Conservation (phyloP, 345 rosid species). For the Pistacia integerrima region DNA sequence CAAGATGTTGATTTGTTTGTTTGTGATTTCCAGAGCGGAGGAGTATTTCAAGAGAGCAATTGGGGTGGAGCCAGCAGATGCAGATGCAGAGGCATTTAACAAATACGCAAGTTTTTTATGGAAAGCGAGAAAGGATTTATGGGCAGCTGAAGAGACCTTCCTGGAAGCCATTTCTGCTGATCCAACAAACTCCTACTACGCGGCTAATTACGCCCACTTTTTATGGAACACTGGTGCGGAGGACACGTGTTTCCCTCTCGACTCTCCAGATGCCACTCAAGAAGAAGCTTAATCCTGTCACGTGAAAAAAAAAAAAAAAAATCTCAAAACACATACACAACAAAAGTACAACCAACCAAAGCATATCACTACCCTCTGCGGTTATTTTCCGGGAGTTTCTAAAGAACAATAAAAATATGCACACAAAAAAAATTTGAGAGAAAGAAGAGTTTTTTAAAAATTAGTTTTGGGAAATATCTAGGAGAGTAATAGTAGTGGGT, state of each 20-base stretch:
- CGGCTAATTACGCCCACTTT: slow-evolving; percentile 87
- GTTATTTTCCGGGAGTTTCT: not conserved
- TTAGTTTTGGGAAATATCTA: not conserved
- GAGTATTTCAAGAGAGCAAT: slow-evolving; percentile 74
- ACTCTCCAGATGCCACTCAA: slow-evolving; percentile 24
- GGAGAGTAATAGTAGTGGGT: not conserved
- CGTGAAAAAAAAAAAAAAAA: not conserved
- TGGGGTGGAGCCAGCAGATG: slow-evolving; percentile 57
- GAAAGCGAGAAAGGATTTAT: slow-evolving; percentile 70
- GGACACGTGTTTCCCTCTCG: slow-evolving; percentile 87
- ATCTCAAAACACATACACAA: not conserved
- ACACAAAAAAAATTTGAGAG: too few relatives aligned
- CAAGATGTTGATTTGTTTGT: not conserved
- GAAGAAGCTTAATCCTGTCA: slow-evolving; percentile 12
- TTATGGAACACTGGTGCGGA: slow-evolving; percentile 97
- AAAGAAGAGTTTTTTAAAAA: too few relatives aligned
- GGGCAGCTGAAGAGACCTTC: slow-evolving; percentile 97
- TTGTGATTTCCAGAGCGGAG: slow-evolving; percentile 64
- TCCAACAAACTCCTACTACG: slow-evolving; percentile 65
- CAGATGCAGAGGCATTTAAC: slow-evolving; percentile 61
- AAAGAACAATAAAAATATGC: not conserved
- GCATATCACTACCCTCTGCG: not conserved
- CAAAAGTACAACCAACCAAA: not conserved
- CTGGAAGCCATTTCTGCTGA: slow-evolving; percentile 82
- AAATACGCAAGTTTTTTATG: slow-evolving; percentile 89